phyloP scores from a whole-genome alignment of 345 rosid species.

The Passiflora organensis region DNA sequence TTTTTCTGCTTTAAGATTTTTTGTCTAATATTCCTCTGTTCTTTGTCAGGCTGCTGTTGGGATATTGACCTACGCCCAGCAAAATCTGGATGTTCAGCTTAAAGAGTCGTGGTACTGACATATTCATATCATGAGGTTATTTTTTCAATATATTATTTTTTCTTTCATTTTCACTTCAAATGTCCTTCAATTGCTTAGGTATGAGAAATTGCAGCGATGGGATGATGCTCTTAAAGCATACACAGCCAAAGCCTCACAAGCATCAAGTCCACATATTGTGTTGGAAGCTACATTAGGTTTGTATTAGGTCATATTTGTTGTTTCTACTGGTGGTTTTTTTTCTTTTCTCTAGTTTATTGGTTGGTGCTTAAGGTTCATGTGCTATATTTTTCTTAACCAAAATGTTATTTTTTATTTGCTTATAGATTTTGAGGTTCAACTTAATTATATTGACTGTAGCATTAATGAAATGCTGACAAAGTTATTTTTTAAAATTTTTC shows the following conservation, averaged over 20 bases:
- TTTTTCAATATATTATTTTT: not conserved
- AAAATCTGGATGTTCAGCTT: slow-evolving; percentile 77
- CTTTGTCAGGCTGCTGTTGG: slow-evolving; percentile 88
- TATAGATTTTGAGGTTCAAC: too few species aligned
- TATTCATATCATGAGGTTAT: not conserved
- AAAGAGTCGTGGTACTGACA: slow-evolving; percentile 86
- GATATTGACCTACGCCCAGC: slow-evolving; percentile 94
- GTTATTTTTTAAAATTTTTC: not conserved
- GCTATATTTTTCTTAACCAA: too few species aligned
- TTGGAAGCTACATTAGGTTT: slow-evolving; percentile 86
- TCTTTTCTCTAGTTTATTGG: not conserved
- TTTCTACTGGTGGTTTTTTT: not conserved
- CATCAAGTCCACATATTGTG: slow-evolving; percentile 63
- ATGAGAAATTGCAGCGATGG: slow-evolving; percentile 98
- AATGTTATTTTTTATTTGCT: too few species aligned
- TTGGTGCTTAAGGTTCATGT: not conserved
- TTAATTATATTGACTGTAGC: not conserved
- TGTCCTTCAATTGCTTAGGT: slow-evolving; percentile 44
- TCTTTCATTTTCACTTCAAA: not conserved
- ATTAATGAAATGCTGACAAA: not conserved
- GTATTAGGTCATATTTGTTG: slow-evolving; percentile 12
- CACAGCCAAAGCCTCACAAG: slow-evolving; percentile 73
- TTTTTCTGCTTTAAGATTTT: slow-evolving; percentile 5
- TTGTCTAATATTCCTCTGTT: slow-evolving; percentile 12
- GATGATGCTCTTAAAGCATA: slow-evolving; percentile 98